Percentiles rank a stretch among this genome's conserved stretches.
Evolutionary conservation across 2,329 filamentous ascomycete genomes (phyloP).

Genomic region (Colletotrichum shisoi): DNA sequence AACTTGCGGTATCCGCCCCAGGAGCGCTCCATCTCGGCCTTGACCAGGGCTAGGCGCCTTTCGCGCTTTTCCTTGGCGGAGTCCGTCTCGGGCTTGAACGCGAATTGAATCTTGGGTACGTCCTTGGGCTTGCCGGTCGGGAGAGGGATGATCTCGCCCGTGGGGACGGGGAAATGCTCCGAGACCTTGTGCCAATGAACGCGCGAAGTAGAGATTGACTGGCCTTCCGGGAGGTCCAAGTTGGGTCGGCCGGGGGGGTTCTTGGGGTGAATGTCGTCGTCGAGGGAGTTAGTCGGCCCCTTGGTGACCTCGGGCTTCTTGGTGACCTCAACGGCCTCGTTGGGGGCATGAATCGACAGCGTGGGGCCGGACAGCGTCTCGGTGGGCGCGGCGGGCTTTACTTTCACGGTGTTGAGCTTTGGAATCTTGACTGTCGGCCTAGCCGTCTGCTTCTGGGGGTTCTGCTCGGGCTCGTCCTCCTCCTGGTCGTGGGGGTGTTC

Average conservation of each 20-base stretch:
- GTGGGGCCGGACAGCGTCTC: constrained; percentile 23
- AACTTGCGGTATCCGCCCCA: constrained; percentile 83
- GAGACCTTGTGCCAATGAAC: constrained; percentile 77
- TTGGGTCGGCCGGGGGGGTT: constrained; percentile 40
- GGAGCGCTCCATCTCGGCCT: constrained; percentile 75
- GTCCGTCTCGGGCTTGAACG: constrained; percentile 72
- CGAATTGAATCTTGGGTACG: constrained; percentile 79
- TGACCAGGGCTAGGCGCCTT: constrained; percentile 71
- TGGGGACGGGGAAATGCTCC: constrained; percentile 80
- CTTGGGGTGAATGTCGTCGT: constrained; percentile 39
- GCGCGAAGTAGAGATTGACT: constrained; percentile 31
- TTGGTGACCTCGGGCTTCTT: constrained; percentile 30
- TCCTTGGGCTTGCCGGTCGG: constrained; percentile 74
- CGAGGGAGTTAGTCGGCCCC: constrained; percentile 19
- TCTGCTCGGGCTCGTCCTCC: constrained; percentile 36
- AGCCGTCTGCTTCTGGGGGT: constrained; percentile 35
- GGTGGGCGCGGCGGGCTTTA: constrained; percentile 24
- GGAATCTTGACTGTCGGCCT: constrained; percentile 38
- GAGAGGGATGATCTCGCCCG: constrained; percentile 74
- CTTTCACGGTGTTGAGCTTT: constrained; percentile 31
- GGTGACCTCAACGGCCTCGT: constrained; percentile 14
- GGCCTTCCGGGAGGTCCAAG: constrained; percentile 40
- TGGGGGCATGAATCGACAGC: constrained; percentile 29
- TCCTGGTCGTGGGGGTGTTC: constrained; percentile 34
- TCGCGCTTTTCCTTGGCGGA: constrained; percentile 68